Base-by-base conservation (phyloP, 2,329 filamentous ascomycete genomes). In the Exophiala mesophila region DNA sequence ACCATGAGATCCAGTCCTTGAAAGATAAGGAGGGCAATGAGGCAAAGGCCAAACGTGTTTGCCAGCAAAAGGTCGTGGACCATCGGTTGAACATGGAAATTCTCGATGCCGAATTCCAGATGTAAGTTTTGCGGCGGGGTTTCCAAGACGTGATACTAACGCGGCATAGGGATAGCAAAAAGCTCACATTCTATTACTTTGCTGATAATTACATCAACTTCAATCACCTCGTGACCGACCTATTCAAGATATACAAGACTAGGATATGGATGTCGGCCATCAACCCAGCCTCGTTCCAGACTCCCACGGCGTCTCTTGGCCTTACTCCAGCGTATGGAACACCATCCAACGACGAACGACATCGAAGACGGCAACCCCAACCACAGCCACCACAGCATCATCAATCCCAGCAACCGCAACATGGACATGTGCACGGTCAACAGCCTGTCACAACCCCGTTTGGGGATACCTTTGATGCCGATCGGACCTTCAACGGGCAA, bases 231-330 rank as follows among this genome's bases (percentile, higher is more conserved):
- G 92, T 98, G 39, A 95, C 89, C 0, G 92, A 98, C 61, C 74
- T 98, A 9, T 98, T 97, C 77, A 97, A 97, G 68, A 90, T 97
- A 50, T 98, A 97, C 75, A 98, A 98, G 72, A 95, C 90, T 16
- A 81, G 94, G 56, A 98, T 98, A 58, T 98, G 92, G 92, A 95
- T 98, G 87, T 97, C 90, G 3, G 92, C 92, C 3, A 94, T 98
- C 64, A 98, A 98, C 62, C 92, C 92, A 5, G 92, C 90, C 4
- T 96, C 90, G 0, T 96, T 97, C 63, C 85, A 85, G 17, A 89
- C 82, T 50, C 84, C 85, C 13, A 80, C 80, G 3, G 71, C 86
- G 36, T 55, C 54, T 4, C 50, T 55, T 9, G 83, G 83, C 18
- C 70, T 88, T 16, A 81, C 83, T 60, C 79, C 82, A 16, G 41